phyloP scores from a whole-genome alignment of 2,329 filamentous ascomycete genomes.

The Ophiostoma novo-ulmi region DNA sequence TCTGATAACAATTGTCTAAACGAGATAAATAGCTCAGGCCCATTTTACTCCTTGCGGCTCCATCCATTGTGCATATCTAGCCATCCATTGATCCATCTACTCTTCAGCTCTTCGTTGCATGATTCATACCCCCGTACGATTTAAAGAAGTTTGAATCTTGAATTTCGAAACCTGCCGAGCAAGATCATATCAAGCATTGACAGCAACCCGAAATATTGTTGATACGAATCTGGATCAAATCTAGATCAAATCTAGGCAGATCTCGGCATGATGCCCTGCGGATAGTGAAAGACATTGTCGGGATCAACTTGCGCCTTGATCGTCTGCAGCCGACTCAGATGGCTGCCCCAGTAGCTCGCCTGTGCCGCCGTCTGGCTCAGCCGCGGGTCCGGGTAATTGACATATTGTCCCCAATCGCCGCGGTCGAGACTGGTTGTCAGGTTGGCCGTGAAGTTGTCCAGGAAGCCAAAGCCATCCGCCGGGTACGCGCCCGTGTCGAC shows the following conservation, averaged over 20 bases:
- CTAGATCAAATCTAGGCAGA: neutral
- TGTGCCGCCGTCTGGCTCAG: neutral
- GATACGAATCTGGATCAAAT: no score
- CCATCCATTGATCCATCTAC: neutral
- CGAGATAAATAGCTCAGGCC: neutral
- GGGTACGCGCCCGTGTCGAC: slow-evolving; percentile 29
- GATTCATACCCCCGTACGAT: neutral
- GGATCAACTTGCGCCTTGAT: neutral
- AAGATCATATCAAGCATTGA: no score
- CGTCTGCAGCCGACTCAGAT: neutral
- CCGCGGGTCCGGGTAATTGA: neutral
- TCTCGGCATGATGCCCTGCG: slow-evolving; percentile 5
- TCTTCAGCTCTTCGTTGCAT: neutral
- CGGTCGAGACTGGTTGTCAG: neutral
- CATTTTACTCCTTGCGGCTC: neutral
- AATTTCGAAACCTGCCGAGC: no score
- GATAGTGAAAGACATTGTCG: neutral
- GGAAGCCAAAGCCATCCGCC: neutral
- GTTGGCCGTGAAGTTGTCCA: neutral
- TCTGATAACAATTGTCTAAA: neutral
- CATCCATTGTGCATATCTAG: neutral
- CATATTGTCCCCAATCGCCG: neutral
- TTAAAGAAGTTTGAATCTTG: no score
- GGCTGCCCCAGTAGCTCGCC: neutral
- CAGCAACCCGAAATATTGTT: no score